Percentiles rank a stretch among this genome's conserved stretches.
phyloP scores from a whole-genome alignment of 208 protist species.

The Sergeia podlipaevii region DNA sequence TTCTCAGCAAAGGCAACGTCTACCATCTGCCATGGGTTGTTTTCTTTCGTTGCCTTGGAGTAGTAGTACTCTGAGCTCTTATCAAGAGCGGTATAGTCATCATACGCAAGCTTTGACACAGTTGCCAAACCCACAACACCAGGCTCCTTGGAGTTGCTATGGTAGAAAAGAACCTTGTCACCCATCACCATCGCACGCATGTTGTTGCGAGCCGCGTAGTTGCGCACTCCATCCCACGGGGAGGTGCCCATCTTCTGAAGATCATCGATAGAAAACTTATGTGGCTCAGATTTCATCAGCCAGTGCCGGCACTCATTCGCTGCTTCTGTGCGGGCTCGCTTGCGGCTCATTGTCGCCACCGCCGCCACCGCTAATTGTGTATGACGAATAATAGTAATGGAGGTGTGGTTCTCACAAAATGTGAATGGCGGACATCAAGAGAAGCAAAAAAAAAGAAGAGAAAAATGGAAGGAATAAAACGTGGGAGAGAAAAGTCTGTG shows the following conservation, averaged over 20 bases:
- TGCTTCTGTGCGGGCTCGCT: conserved; percentile 33
- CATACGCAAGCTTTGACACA: conserved; percentile 51
- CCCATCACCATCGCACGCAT: conserved; percentile 78
- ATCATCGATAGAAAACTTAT: conserved; percentile 82
- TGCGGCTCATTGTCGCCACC: conserved; percentile 21
- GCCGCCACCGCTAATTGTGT: not conserved
- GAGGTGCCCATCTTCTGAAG: conserved; percentile 36
- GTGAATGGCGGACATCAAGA: no score
- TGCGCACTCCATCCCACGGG: conserved; percentile 86
- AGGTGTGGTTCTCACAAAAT: no score
- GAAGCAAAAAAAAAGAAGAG: no score
- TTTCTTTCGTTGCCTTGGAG: conserved; percentile 48
- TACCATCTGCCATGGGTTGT: conserved; percentile 86
- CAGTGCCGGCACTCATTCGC: conserved; percentile 41
- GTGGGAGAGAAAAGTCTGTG: no score
- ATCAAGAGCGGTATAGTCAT: conserved; percentile 77
- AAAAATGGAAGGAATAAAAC: no score
- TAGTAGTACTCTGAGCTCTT: conserved; percentile 71
- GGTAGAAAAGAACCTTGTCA: conserved; percentile 83
- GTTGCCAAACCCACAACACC: conserved; percentile 71
- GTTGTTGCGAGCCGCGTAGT: conserved; percentile 83
- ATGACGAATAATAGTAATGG: no score
- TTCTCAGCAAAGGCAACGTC: conserved; percentile 72
- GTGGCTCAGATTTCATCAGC: conserved; percentile 85
- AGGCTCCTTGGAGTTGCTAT: conserved; percentile 78